Conservation (phyloP, 306 rosid genomes). For the Calophaca sinica region DNA sequence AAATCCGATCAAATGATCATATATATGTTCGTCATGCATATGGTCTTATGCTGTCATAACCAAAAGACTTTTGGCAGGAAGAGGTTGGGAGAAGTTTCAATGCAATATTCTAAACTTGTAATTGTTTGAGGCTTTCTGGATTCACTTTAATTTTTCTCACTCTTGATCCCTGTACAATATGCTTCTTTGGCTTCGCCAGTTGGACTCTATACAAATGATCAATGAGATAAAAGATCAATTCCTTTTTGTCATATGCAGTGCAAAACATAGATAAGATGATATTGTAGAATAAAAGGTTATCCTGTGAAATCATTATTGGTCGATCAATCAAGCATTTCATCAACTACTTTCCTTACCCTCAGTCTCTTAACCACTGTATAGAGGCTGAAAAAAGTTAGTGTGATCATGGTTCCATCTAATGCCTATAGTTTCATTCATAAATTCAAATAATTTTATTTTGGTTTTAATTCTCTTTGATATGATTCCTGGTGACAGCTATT, state of each 20-base stretch:
- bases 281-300: neutral
- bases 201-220: no score
- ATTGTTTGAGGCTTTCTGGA: no score
- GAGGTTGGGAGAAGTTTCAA: no score
- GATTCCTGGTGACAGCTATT: conserved; percentile 59
- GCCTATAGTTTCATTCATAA: conserved; percentile 4
- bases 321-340: neutral
- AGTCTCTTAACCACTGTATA: neutral
- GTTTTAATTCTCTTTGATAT: conserved; percentile 19
- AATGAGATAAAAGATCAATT: neutral
- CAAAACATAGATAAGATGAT: neutral
- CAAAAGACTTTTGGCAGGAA: no score
- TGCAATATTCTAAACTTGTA: no score
- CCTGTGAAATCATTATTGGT: conserved; percentile 3
- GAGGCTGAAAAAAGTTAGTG: neutral
- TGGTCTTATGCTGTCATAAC: no score
- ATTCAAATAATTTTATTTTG: conserved; percentile 3
- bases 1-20: no score
- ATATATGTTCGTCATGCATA: no score
- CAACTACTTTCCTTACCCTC: neutral
- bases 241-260: neutral
- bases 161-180: no score
- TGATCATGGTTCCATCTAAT: conserved; percentile 8
- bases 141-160: no score
- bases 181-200: no score